Evolutionary conservation across 371 early-diverging fungal species (phyloP), one percentile per base, ranked within the genome.

Genomic region (Amoeboradix gromovi): DNA sequence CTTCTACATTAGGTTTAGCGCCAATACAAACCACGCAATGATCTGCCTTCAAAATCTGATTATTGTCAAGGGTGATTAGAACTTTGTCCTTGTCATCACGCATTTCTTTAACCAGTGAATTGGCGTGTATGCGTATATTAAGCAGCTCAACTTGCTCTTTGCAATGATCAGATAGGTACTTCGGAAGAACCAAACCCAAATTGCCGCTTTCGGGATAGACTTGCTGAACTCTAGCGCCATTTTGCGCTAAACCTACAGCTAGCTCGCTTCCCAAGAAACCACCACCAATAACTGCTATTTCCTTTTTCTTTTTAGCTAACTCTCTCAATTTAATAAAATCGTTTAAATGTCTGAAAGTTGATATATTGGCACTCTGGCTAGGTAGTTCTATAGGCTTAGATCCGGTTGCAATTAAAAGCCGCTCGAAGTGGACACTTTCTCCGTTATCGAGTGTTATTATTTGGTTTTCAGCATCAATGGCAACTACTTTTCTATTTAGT

Each of bases 181-280:
- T 74, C 28, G 86, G 86, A 76, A 87, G 81, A 1, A 85, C 81
- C n/a, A 80, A 77, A 31, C 81, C 81, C 84, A 87, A 83, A 73
- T 86, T 86, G 31, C 85, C 85, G 32, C 81, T 80, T 76, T 85
- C 87, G 66, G 84, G 83, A 80, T 84, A 84, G 66, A 85, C 74
- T 72, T 86, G 87, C 16, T 82, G 83, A n/a, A 85, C 80, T 70
- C 80, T 79, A 68, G 79, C 70, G 78, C 81, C 79, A 66, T 78
- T 74, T 29, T 81, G 78, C 28, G 85, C 82, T 66, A 87, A 74
- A 22, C 86, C 86, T 67, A 80, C 80, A 66, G 86, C 80, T 28
- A 87, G 73, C 72, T 87, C 87, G 67, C 82, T 81, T 30, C 87
- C 87, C 68, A 87, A 77, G 77, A 87, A 86, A 28, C 87, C 87